Evolutionary conservation across 768 basidiomycete species (phyloP).

Genomic region (Kwoniella shandongensis): DNA sequence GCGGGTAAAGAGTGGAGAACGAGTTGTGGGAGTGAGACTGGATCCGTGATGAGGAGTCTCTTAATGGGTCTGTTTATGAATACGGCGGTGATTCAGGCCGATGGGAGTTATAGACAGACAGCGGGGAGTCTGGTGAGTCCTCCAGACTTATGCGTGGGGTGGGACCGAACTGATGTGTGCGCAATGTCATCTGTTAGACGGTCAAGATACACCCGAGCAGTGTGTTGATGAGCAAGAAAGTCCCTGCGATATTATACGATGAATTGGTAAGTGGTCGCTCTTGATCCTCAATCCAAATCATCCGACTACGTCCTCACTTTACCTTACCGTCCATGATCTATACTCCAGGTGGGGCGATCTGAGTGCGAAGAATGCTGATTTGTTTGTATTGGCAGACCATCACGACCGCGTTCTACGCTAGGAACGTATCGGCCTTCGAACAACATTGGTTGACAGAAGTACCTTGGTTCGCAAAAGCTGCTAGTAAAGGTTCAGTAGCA

Average conservation of each 20-base stretch:
- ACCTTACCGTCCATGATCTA: not conserved
- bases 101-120: conserved; percentile 78
- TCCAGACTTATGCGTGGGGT: too few relatives aligned
- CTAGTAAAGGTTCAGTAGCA: not conserved
- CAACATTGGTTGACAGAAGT: conserved; percentile 58
- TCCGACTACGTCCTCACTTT: not conserved
- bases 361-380: not conserved
- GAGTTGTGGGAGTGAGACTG: conserved; percentile 66
- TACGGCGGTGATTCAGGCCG: conserved; percentile 76
- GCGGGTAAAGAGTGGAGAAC: conserved; percentile 62
- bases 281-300: not conserved
- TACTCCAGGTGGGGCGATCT: not conserved
- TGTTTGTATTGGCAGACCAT: conserved; percentile 35
- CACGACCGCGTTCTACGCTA: conserved; percentile 70
- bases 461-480: conserved; percentile 35
- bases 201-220: conserved; percentile 93
- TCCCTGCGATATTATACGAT: conserved; percentile 84
- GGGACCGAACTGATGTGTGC: too few relatives aligned
- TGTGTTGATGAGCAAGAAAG: conserved; percentile 73
- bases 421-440: conserved; percentile 81
- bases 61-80: conserved; percentile 77
- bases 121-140: conserved; percentile 53
- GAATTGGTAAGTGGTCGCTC: conserved; percentile 77
- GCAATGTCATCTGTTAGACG: too few relatives aligned
- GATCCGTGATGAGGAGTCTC: conserved; percentile 69